phyloP scores from a whole-genome alignment of 2,329 filamentous ascomycete species.

The Aspergillus sp. region DNA sequence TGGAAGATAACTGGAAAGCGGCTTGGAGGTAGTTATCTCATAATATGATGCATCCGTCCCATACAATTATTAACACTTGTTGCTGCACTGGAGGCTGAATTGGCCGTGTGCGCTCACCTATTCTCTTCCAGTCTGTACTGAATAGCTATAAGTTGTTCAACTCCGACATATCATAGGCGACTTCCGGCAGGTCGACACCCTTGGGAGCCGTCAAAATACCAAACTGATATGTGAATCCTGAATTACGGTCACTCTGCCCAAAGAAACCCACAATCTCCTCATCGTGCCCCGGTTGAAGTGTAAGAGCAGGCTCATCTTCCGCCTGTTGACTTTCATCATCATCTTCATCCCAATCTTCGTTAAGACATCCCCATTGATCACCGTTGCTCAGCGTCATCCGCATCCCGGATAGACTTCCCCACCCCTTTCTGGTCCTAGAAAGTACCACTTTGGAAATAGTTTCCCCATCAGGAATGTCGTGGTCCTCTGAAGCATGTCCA shows the following conservation, averaged over 20 bases:
- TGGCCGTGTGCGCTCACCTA: too few species aligned
- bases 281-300: neutral
- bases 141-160: neutral
- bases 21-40: too few species aligned
- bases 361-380: neutral
- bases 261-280: conserved; percentile 1
- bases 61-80: too few species aligned
- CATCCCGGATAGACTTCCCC: neutral
- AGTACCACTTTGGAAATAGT: neutral
- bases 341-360: neutral
- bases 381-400: neutral
- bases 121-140: too few species aligned
- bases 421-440: neutral
- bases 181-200: neutral
- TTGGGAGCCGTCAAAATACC: neutral
- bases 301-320: neutral
- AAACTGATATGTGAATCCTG: neutral
- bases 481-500: neutral
- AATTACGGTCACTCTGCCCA: neutral
- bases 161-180: neutral
- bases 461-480: neutral
- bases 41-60: too few species aligned
- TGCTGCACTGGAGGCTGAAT: too few species aligned
- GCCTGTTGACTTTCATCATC: neutral
- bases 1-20: too few species aligned